Evolutionary conservation across 202 grass and related monocot species (phyloP).

Genomic region (Musa balbisiana): DNA sequence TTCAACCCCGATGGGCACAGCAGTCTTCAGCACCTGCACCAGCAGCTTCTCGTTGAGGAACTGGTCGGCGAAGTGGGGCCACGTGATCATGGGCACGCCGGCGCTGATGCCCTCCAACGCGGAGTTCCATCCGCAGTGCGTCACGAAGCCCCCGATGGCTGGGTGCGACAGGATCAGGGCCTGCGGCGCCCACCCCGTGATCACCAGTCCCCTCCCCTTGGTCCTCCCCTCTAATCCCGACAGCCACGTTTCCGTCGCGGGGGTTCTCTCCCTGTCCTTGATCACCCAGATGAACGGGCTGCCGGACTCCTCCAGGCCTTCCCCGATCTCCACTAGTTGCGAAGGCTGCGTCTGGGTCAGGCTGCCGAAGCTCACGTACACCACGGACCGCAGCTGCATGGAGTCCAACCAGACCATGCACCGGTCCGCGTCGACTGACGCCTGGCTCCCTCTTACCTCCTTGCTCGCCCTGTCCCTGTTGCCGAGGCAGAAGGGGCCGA

Average conservation of each 20-base stretch:
- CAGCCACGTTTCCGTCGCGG: not conserved
- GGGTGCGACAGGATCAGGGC: not conserved
- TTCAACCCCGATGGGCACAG: not conserved
- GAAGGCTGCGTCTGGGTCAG: not conserved
- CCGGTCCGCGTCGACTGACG: slow-evolving; percentile 17
- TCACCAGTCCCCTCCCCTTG: not conserved
- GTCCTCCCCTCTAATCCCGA: not conserved
- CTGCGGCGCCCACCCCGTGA: not conserved
- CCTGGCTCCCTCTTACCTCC: slow-evolving; percentile 20
- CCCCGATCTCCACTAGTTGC: not conserved
- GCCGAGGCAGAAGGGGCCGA: slow-evolving; percentile 32
- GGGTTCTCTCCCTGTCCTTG: not conserved
- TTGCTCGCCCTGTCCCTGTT: slow-evolving; percentile 11
- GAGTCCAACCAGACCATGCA: slow-evolving; percentile 35
- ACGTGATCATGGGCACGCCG: not conserved
- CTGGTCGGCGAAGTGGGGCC: slow-evolving; percentile 1
- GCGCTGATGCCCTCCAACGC: not conserved
- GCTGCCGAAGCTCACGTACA: slow-evolving; percentile 65
- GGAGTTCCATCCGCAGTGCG: no score
- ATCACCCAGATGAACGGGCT: not conserved
- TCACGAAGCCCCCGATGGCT: not conserved
- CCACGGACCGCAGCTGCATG: slow-evolving; percentile 25
- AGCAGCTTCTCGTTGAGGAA: not conserved
- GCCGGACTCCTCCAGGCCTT: not conserved
- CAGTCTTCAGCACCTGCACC: not conserved